Evolutionary conservation across 2,329 filamentous ascomycete species (phyloP).

Genomic region (Colletotrichum siamense): DNA sequence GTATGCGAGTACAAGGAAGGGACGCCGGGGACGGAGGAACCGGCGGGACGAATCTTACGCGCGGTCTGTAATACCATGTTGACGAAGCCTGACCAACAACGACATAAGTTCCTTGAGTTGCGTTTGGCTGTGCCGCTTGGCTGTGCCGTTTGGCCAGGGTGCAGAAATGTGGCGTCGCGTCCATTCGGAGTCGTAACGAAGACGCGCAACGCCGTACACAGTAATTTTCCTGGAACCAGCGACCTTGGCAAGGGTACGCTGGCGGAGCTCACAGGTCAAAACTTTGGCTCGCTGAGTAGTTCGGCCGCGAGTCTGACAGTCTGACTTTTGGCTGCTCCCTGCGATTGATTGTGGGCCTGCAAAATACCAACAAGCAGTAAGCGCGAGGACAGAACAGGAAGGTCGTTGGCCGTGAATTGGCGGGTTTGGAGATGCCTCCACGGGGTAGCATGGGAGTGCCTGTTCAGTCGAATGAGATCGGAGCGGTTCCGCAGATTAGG

Average conservation of each 20-base stretch:
- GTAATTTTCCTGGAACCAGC: background rate
- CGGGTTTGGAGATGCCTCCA: background rate
- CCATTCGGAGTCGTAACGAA: background rate
- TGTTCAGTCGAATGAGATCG: background rate
- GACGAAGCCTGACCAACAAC: background rate
- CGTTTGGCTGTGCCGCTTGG: background rate
- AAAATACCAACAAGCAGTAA: background rate
- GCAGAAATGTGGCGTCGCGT: background rate
- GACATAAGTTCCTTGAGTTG: background rate
- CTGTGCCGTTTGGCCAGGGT: background rate
- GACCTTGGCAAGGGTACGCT: background rate
- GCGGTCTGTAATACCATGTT: background rate
- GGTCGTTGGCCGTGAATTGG: background rate
- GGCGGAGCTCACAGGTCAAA: background rate
- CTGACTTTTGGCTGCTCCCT: fast-evolving
- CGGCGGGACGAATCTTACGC: background rate
- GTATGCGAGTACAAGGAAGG: background rate
- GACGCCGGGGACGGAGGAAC: background rate
- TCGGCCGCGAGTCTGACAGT: background rate
- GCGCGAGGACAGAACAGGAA: background rate
- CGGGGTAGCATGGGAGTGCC: background rate
- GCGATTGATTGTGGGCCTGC: background rate
- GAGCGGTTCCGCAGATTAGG: background rate
- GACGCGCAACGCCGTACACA: background rate
- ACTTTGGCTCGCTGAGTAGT: background rate